Evolutionary conservation across 495 filamentous ascomycete species (phyloP), one percentile per base, ranked within the genome.

Genomic region (Penicillium daleae): DNA sequence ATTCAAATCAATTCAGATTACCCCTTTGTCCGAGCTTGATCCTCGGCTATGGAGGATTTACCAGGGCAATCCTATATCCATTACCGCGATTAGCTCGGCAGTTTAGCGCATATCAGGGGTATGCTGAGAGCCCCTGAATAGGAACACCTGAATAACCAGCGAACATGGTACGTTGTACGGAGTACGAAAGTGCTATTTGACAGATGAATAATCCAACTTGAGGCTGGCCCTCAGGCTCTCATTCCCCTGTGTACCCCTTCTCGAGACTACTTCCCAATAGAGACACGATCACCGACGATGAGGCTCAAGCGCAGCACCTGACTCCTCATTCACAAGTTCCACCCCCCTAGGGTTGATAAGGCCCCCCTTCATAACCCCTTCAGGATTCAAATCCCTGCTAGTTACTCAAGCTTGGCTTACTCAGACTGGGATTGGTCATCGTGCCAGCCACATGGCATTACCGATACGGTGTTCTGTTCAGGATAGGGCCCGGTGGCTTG

Each of bases 391-490:
- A 49, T 61, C 63, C 55, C 53, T 44, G 60, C 37, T 15, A 31
- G 29, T 31, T 31, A 35, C 31, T 21, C 51, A 17, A 54, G 29
- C 4, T 15, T 19, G 24, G 51, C 46, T 58, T 48, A 63, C 48
- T 52, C 48, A 53, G 29, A 37, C 27, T 9, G 29, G 46, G 29
- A 39, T 31, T 57, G 22, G 8, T 29, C 24, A 27, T 52, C 32
- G 49, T 37, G 42, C 27, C 46, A 63, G 48, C 56, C 55, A 58
- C 39, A 63, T 54, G 48, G 51, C 51, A 26, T 33, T 54, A 29
- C 24, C 29, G 21, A 21, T 54, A 46, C 21, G 42, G 42, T 17
- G 42, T 44, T 44, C 35, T 44, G 40, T 13, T 22, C n/a, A 44
- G 40, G n/a, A 44, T 22, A 44, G 40, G 29, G 50, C 50, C 50